These are phyloP conservation scores for Groenewaldozyma salmanticensis DNA, from an alignment of 805 yeast species.

Conservation along the genomic window DNA sequence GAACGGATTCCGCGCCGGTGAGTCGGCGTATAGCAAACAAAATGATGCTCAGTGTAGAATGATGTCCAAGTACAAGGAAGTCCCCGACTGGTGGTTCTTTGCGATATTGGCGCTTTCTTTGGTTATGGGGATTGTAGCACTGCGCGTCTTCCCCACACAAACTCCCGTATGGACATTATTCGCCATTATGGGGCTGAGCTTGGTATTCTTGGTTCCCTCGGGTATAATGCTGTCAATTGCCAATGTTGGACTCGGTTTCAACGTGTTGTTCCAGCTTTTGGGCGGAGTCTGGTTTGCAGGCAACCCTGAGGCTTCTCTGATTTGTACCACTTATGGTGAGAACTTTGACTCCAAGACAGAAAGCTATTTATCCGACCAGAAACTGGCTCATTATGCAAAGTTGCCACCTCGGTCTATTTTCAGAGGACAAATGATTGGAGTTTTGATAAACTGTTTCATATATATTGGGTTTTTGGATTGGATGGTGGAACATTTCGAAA, in stretches of 20 bases:
- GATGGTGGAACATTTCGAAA: constrained; percentile 26
- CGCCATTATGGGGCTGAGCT: constrained; percentile 45
- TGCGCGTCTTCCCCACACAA: constrained; percentile 34
- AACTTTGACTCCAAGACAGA: constrained; percentile 53
- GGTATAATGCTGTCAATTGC: constrained; percentile 52
- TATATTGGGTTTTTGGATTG: constrained; percentile 26
- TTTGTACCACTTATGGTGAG: constrained; percentile 35
- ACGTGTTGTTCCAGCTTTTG: constrained; percentile 54
- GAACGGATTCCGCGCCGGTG: constrained; percentile 1
- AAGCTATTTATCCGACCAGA: constrained; percentile 46
- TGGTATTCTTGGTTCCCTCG: constrained; percentile 52
- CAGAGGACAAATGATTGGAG: constrained; percentile 30
- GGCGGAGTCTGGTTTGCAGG: constrained; percentile 62
- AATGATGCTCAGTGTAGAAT: constrained; percentile 23
- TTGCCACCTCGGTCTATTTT: constrained; percentile 35
- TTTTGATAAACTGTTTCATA: constrained; percentile 23
- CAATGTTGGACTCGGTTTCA: constrained; percentile 45
- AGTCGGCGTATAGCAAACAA: constrained; percentile 20
- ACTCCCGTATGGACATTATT: constrained; percentile 58
- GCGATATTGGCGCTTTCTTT: constrained; percentile 36
- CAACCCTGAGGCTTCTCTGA: constrained; percentile 43
- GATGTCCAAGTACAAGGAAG: constrained; percentile 50
- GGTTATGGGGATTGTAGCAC: constrained; percentile 34
- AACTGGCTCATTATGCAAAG: constrained; percentile 37
- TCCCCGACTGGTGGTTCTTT: constrained; percentile 70